phyloP scores from a whole-genome alignment of 768 basidiomycete species.

The Tricholoma bakamatsutake region DNA sequence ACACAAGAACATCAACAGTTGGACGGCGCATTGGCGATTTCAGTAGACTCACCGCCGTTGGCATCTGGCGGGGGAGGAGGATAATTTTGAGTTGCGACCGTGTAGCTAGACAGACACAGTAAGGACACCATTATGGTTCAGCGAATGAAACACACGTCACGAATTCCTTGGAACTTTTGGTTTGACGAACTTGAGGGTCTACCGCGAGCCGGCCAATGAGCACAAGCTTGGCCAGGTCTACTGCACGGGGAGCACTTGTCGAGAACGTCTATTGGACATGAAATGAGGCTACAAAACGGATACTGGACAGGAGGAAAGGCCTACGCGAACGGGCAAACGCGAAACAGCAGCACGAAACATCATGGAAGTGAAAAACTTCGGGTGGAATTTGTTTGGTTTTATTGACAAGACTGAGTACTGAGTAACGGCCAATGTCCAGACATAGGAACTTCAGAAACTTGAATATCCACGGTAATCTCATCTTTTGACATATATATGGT shows the following conservation, averaged over 20 bases:
- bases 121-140: neutral
- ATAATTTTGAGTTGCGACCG: conserved; percentile 67
- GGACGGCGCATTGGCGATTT: neutral
- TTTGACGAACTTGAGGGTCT: conserved; percentile 64
- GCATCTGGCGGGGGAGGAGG: conserved; percentile 50
- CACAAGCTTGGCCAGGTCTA: conserved; percentile 69
- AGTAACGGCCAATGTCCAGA: no score
- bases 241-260: conserved; percentile 43
- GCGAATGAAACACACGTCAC: conserved; percentile 47
- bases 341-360: conserved; percentile 39
- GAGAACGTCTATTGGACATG: conserved; percentile 51
- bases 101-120: conserved; percentile 46
- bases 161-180: conserved; percentile 75
- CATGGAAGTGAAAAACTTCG: neutral
- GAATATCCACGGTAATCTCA: conserved; percentile 57
- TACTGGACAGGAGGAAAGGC: conserved; percentile 16
- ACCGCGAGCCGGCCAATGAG: conserved; percentile 70
- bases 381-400: conserved; percentile 7
- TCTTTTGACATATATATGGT: neutral
- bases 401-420: no score
- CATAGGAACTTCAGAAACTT: conserved; percentile 88
- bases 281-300: neutral
- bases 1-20: conserved; percentile 1
- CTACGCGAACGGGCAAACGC: conserved; percentile 42
- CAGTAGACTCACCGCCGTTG: conserved; percentile 48